Percentiles rank a stretch among this genome's conserved stretches.
These are phyloP conservation scores for Leccinum olivaceopallidum DNA, from an alignment of 768 basidiomycete species.

Conservation along the genomic window DNA sequence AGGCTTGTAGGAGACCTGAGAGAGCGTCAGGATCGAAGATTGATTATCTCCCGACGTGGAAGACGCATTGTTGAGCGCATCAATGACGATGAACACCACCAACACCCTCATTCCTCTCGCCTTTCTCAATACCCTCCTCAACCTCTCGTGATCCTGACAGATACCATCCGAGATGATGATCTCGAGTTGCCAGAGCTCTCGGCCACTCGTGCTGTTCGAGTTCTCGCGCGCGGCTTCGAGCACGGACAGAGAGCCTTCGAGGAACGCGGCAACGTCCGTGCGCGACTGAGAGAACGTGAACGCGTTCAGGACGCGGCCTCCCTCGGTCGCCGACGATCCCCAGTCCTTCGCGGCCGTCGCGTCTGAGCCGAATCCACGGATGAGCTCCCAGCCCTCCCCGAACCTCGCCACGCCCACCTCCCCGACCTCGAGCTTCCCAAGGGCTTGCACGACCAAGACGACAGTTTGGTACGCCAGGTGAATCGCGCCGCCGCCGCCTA, in stretches of 20 bases:
- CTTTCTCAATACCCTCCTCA: conserved; percentile 76
- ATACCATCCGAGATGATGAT: conserved; percentile 99
- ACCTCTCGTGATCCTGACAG: conserved; percentile 90
- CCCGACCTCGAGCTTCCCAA: conserved; percentile 92
- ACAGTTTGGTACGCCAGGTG: conserved; percentile 95
- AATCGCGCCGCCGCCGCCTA: conserved; percentile 37
- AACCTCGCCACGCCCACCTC: conserved; percentile 91
- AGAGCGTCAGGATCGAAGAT: conserved; percentile 90
- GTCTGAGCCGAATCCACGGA: conserved; percentile 88
- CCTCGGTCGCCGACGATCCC: conserved; percentile 29
- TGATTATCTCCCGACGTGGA: conserved; percentile 33
- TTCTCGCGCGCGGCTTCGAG: conserved; percentile 78
- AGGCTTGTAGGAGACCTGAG: conserved; percentile 81
- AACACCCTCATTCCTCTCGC: conserved; percentile 91
- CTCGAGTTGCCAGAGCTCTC: conserved; percentile 95
- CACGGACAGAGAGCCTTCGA: conserved; percentile 75
- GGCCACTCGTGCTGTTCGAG: conserved; percentile 55
- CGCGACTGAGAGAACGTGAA: conserved; percentile 90
- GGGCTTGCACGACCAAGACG: conserved; percentile 86
- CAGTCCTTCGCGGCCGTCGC: conserved; percentile 65
- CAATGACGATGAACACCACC: conserved; percentile 95
- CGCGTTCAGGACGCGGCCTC: conserved; percentile 60
- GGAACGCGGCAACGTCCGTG: conserved; percentile 81
- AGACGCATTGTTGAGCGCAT: conserved; percentile 69
- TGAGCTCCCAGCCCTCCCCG: conserved; percentile 82